phyloP scores from a whole-genome alignment of 768 basidiomycete species.

The Calocera cornea region DNA sequence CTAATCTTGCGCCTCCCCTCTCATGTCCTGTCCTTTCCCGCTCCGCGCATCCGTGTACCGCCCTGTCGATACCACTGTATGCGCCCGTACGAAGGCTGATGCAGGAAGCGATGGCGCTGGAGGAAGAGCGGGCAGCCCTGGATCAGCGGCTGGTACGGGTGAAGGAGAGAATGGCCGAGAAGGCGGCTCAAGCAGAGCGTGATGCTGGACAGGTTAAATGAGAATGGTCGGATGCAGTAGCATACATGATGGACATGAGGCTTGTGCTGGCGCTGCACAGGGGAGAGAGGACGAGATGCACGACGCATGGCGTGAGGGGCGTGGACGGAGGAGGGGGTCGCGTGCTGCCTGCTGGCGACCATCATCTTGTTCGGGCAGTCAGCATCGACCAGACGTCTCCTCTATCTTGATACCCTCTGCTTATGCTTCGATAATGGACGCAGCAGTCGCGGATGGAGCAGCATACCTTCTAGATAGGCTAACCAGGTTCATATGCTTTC shows the following conservation, averaged over 20 bases:
- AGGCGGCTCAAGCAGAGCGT: neutral
- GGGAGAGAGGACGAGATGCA: neutral
- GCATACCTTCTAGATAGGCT: neutral
- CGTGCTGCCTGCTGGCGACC: slow-evolving; percentile 3
- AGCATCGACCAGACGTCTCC: neutral
- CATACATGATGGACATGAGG: neutral
- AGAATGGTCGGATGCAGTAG: neutral
- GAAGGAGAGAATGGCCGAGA: neutral
- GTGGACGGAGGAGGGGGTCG: neutral
- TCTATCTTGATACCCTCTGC: neutral
- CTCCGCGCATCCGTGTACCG: neutral
- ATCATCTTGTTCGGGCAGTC: neutral
- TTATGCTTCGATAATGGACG: neutral
- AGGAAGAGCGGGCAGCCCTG: neutral
- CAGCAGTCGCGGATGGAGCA: neutral
- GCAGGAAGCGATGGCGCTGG: neutral
- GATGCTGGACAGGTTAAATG: neutral
- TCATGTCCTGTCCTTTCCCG: neutral
- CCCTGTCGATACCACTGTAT: neutral
- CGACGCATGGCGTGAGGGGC: neutral
- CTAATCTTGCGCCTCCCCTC: neutral
- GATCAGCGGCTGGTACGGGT: neutral
- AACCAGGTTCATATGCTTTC: slow-evolving; percentile 3
- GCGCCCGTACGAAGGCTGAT: neutral
- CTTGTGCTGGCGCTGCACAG: neutral